Conservation (phyloP, 441 rosid species). For the Dalechampia spathulata region DNA sequence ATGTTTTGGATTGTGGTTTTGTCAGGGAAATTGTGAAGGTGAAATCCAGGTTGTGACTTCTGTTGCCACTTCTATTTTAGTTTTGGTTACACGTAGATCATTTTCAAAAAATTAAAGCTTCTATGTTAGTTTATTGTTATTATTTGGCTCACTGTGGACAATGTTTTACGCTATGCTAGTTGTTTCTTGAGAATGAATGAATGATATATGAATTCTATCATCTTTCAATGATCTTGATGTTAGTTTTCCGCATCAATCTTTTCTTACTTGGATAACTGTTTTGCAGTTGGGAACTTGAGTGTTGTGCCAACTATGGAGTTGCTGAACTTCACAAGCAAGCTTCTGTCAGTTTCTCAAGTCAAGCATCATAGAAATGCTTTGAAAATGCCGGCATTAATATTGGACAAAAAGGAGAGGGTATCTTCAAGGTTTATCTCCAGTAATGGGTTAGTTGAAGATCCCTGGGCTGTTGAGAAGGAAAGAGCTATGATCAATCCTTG, state of each 20-base stretch:
- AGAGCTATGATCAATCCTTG: slow-evolving; percentile 85
- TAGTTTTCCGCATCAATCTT: neutral
- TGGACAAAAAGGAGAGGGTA: slow-evolving; percentile 72
- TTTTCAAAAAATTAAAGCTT: neutral
- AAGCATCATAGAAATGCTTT: slow-evolving; percentile 51
- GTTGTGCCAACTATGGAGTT: slow-evolving; percentile 42
- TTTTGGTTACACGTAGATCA: neutral
- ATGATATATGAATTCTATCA: neutral
- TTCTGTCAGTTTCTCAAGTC: slow-evolving; percentile 40
- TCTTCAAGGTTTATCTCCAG: slow-evolving; percentile 57
- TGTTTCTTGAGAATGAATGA: neutral
- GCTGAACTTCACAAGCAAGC: slow-evolving; percentile 46
- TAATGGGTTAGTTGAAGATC: slow-evolving; percentile 93
- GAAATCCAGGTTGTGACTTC: neutral
- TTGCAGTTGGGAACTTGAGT: slow-evolving; percentile 55
- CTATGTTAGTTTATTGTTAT: neutral
- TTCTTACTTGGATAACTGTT: neutral
- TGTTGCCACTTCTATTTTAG: neutral
- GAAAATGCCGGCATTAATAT: slow-evolving; percentile 81
- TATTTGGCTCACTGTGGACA: neutral
- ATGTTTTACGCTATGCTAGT: neutral
- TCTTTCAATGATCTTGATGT: neutral
- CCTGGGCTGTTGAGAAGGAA: slow-evolving; percentile 84
- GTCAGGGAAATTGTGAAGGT: neutral
- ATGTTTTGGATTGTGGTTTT: neutral